Conservation (phyloP, 306 rosid genomes). For the Pyrus betulifolia region DNA sequence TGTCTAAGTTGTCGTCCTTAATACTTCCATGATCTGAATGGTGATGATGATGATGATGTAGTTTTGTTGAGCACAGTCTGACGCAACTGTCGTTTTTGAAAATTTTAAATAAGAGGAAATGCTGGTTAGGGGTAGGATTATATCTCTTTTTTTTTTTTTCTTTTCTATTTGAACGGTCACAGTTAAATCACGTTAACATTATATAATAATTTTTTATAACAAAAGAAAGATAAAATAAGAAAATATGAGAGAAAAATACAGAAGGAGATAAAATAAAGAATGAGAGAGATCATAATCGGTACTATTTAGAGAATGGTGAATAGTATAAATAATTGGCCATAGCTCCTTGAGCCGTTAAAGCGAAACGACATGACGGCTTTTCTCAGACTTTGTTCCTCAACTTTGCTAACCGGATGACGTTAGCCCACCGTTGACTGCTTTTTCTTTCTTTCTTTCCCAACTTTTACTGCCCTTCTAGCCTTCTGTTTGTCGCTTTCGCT, state of each 20-base stretch:
- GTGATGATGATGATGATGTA: neutral
- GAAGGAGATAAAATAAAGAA: too few species aligned
- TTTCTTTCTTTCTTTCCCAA: neutral
- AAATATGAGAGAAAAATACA: too few species aligned
- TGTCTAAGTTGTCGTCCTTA: too few species aligned
- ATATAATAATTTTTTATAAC: too few species aligned
- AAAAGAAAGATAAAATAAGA: too few species aligned
- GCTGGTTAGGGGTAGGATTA: too few species aligned
- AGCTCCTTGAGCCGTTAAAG: slow-evolving; percentile 50
- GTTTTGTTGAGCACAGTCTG: slow-evolving; percentile 25
- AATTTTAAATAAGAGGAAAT: neutral
- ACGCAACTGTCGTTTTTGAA: slow-evolving; percentile 46
- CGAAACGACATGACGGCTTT: slow-evolving; percentile 60
- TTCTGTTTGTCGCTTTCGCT: slow-evolving; percentile 42
- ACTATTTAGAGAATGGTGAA: neutral
- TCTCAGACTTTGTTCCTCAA: slow-evolving; percentile 58
- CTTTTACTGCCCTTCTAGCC: neutral
- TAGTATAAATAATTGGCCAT: neutral
- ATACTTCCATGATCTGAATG: too few species aligned
- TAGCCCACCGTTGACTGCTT: slow-evolving; percentile 48
- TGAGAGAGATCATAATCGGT: too few species aligned
- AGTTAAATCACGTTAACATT: too few species aligned
- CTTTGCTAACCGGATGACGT: slow-evolving; percentile 49
- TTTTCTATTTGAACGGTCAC: too few species aligned
- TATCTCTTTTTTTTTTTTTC: too few species aligned